Conservation (phyloP, 2,329 filamentous ascomycete species). For the Aspergillus sp. region DNA sequence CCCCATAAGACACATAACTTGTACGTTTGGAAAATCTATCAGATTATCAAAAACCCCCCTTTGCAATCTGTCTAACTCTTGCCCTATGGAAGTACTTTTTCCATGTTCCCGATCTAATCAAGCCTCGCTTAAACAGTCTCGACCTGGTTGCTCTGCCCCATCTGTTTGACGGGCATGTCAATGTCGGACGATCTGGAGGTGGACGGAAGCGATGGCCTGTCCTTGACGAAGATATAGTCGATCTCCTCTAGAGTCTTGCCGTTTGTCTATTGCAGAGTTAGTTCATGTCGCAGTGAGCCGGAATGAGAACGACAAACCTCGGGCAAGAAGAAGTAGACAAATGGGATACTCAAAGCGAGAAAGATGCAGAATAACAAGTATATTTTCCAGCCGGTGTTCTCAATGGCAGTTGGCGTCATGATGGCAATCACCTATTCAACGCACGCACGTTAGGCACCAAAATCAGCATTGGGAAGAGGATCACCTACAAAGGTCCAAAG, state of each 20-base stretch:
- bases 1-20: no score
- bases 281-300: neutral
- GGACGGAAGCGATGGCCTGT: neutral
- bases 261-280: neutral
- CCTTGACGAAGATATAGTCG: constrained; percentile 6
- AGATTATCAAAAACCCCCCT: no score
- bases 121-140: neutral
- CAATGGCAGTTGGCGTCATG: constrained; percentile 2
- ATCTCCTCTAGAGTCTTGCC: constrained; percentile 5
- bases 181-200: neutral
- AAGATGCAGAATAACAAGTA: constrained; percentile 6
- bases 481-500: neutral
- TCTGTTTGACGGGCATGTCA: neutral
- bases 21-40: no score
- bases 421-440: neutral
- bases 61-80: no score
- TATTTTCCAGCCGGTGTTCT: constrained; percentile 1
- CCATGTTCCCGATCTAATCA: no score
- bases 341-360: neutral
- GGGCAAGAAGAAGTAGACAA: constrained; percentile 7
- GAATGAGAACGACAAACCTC: neutral
- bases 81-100: no score
- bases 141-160: neutral
- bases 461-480: neutral
- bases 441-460: neutral